phyloP scores from a whole-genome alignment of 164 flowering plant species.

The Nymphaea thermarum region DNA sequence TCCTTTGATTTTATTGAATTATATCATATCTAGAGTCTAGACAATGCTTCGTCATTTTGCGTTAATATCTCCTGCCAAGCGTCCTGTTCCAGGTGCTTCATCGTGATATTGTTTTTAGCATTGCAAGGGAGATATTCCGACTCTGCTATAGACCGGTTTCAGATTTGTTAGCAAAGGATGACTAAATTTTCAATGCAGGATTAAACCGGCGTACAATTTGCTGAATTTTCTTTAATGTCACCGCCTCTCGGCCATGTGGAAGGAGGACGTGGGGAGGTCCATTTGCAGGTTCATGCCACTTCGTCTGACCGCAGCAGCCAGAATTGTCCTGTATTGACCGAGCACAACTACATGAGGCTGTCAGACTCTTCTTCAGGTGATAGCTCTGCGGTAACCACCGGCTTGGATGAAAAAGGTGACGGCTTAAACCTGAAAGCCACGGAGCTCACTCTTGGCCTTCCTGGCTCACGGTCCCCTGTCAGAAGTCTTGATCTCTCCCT shows the following conservation, averaged over 20 bases:
- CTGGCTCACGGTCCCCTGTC: slow-evolving; percentile 74
- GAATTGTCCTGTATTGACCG: slow-evolving; percentile 31
- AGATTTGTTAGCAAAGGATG: no score
- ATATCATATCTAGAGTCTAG: no score
- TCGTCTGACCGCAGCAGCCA: slow-evolving; percentile 24
- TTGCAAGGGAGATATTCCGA: no score
- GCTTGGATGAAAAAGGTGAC: slow-evolving; percentile 27
- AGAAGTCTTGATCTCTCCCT: slow-evolving; percentile 31
- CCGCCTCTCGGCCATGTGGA: slow-evolving; percentile 36
- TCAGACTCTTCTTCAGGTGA: slow-evolving; percentile 81
- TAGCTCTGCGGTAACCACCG: slow-evolving; percentile 39
- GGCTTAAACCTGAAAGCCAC: slow-evolving; percentile 65
- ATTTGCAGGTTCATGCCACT: slow-evolving; percentile 28
- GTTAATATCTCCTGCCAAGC: no score
- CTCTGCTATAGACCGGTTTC: no score
- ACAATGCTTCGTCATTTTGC: no score
- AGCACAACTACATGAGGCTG: slow-evolving; percentile 59
- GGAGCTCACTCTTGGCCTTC: slow-evolving; percentile 79
- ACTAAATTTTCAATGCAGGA: background rate
- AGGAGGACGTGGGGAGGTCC: slow-evolving; percentile 36
- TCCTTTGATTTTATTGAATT: no score
- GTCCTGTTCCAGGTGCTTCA: no score
- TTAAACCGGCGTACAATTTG: background rate
- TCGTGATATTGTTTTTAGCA: no score
- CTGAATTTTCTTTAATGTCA: slow-evolving; percentile 16